Percentiles rank a stretch among this genome's conserved stretches.
Conservation (phyloP, 345 rosid genomes). For the Angophora floribunda region DNA sequence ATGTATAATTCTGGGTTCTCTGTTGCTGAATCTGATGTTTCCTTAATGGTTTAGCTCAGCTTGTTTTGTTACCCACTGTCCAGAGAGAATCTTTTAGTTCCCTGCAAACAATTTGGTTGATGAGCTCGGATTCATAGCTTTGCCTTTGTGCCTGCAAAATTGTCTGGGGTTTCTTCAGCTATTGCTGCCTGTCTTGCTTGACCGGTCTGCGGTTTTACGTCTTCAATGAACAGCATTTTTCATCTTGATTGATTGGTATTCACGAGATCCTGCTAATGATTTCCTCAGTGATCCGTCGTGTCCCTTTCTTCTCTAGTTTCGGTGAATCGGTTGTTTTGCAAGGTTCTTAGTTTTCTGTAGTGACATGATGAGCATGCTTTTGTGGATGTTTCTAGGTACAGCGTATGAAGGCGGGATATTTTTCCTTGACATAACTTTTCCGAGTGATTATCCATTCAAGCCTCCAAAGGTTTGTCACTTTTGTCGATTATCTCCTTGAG, state of each 20-base stretch:
- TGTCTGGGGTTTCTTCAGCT: background rate
- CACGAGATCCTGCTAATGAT: background rate
- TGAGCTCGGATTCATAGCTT: background rate
- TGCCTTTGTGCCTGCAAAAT: background rate
- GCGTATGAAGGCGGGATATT: slow-evolving; percentile 86
- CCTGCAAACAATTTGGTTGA: background rate
- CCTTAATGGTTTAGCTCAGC: background rate
- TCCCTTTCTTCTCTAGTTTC: background rate
- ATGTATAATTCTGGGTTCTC: background rate
- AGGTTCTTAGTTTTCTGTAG: background rate
- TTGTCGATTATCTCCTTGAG: background rate
- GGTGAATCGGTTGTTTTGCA: background rate
- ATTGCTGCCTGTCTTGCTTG: background rate
- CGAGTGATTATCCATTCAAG: slow-evolving; percentile 78
- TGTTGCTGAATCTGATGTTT: background rate
- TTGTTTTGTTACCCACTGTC: background rate
- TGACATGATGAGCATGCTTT: background rate
- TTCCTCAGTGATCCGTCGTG: background rate
- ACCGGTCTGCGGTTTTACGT: background rate
- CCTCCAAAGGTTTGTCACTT: slow-evolving; percentile 72
- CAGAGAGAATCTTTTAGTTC: background rate
- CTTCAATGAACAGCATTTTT: background rate
- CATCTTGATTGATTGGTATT: background rate
- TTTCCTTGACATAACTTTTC: slow-evolving; percentile 72
- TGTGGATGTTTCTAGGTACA: slow-evolving; percentile 42